Conservation (phyloP, 208 protist genomes). For the Vickermania ingenoplastis region DNA sequence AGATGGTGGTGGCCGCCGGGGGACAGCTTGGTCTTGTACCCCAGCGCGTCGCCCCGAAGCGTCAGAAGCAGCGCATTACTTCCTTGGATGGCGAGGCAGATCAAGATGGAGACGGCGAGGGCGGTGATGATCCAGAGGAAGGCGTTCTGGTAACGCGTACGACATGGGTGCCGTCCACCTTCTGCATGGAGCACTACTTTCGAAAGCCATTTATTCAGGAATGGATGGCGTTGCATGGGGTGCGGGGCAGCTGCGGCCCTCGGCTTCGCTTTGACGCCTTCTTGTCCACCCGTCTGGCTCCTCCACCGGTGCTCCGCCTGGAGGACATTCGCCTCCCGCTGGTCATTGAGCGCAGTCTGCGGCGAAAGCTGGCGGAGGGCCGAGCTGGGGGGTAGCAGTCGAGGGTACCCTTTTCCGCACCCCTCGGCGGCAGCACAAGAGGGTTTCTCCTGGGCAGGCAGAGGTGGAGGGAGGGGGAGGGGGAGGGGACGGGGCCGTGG, state of each 20-base stretch:
- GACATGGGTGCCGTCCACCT: background rate
- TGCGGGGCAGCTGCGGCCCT: background rate
- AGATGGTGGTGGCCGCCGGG: conserved; percentile 63
- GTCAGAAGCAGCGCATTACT: background rate
- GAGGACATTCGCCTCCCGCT: background rate
- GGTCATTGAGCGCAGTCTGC: background rate
- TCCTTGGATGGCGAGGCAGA: background rate
- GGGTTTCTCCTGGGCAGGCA: too few relatives aligned
- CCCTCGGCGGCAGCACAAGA: too few relatives aligned
- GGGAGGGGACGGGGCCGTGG: background rate
- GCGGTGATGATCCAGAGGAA: conserved; percentile 5
- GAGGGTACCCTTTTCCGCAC: too few relatives aligned
- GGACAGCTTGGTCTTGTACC: conserved; percentile 35
- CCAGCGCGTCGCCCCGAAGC: conserved; percentile 22
- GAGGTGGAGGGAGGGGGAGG: background rate
- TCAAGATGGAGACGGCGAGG: background rate
- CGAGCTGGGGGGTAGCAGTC: background rate
- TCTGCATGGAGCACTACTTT: background rate
- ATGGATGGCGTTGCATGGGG: background rate
- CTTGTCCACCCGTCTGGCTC: background rate
- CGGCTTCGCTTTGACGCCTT: background rate
- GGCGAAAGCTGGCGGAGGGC: background rate
- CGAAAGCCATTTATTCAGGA: background rate
- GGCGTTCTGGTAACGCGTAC: conserved; percentile 11
- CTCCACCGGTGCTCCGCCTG: background rate